phyloP scores from a whole-genome alignment of 1,284 basidiomycete species.

The Fomitopsis pinicola region DNA sequence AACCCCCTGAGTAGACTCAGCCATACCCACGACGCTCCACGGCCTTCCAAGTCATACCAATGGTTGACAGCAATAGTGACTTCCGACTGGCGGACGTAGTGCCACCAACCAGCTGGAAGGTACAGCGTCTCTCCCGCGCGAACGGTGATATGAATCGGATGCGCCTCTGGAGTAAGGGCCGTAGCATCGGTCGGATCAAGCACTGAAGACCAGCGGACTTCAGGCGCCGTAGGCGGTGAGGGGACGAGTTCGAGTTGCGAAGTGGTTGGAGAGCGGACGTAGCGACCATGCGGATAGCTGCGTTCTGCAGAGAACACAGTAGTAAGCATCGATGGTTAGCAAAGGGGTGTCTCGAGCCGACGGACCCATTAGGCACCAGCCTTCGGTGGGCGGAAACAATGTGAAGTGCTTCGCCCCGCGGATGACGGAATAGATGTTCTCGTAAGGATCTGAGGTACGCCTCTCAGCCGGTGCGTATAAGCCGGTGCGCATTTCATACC shows the following conservation, averaged over 20 bases:
- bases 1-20: conserved; percentile 56
- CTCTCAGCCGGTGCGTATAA: background rate
- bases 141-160: conserved; percentile 64
- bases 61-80: conserved; percentile 79
- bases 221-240: conserved; percentile 33
- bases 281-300: conserved; percentile 67
- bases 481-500: conserved; percentile 39
- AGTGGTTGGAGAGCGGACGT: conserved; percentile 37
- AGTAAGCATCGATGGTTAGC: conserved; percentile 3
- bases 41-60: conserved; percentile 81
- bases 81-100: conserved; percentile 70
- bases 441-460: conserved; percentile 72
- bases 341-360: conserved; percentile 2
- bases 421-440: conserved; percentile 88
- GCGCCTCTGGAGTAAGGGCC: conserved; percentile 45
- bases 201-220: conserved; percentile 74
- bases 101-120: conserved; percentile 90
- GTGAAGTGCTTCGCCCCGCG: conserved; percentile 83
- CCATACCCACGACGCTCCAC: conserved; percentile 65
- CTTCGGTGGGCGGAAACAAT: conserved; percentile 81
- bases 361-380: conserved; percentile 77
- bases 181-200: conserved; percentile 45
- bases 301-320: conserved; percentile 41
- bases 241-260: conserved; percentile 42
- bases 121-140: conserved; percentile 79